These are phyloP conservation scores for Ogataea pini DNA, from an alignment of 805 yeast species.

Conservation along the genomic window DNA sequence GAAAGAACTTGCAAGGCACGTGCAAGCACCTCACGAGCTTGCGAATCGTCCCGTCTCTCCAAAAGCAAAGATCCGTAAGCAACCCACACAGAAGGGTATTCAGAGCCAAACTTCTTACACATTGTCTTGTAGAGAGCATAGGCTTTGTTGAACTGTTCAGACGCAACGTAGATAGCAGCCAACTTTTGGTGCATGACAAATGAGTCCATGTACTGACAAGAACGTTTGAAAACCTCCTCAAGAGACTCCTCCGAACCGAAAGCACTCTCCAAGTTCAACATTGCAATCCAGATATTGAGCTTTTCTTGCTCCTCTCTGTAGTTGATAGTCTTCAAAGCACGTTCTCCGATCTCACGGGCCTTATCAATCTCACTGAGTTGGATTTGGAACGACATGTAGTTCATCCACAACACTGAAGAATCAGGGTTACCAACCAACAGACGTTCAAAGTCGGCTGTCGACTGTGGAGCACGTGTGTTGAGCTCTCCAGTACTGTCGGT, in stretches of 20 bases:
- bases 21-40: conserved; percentile 72
- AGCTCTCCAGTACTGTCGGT: conserved; percentile 87
- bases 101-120: conserved; percentile 76
- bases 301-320: conserved; percentile 93
- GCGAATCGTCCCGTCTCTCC: conserved; percentile 55
- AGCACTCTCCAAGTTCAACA: conserved; percentile 88
- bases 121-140: conserved; percentile 62
- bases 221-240: conserved; percentile 76
- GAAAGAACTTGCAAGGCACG: conserved; percentile 71
- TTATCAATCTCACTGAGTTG: conserved; percentile 92
- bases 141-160: conserved; percentile 75
- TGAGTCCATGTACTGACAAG: conserved; percentile 92
- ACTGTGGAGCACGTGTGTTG: conserved; percentile 84
- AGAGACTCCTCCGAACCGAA: conserved; percentile 86
- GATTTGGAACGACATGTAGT: conserved; percentile 96
- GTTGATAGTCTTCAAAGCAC: conserved; percentile 88
- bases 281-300: conserved; percentile 93
- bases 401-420: conserved; percentile 95
- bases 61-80: conserved; percentile 76
- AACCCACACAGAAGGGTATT: conserved; percentile 73
- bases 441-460: conserved; percentile 89
- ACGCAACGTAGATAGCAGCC: conserved; percentile 69
- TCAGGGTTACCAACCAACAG: conserved; percentile 88
- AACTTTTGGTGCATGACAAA: conserved; percentile 77
- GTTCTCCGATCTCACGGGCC: conserved; percentile 89